Percentiles rank a stretch among this genome's conserved stretches.
phyloP scores from a whole-genome alignment of 768 basidiomycete genomes.

The Pilatotrama ljubarskyi region DNA sequence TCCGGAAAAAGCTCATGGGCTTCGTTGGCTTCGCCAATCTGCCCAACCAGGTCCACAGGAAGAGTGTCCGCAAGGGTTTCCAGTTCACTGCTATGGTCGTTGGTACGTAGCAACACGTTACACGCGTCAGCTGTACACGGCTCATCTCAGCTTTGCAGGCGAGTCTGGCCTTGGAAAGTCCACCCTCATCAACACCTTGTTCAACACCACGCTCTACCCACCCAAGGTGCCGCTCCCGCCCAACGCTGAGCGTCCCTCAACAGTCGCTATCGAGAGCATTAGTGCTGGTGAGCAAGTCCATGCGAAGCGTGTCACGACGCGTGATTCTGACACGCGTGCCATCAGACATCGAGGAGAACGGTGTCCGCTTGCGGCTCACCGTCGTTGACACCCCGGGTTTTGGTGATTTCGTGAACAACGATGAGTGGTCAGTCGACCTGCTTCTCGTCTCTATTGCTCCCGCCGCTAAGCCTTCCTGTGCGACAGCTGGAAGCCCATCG shows the following conservation, averaged over 20 bases:
- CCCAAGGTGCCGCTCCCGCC: constrained; percentile 84
- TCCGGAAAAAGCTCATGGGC: constrained; percentile 92
- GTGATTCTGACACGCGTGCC: not conserved
- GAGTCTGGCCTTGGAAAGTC: constrained; percentile 99
- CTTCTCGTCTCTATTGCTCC: constrained; percentile 18
- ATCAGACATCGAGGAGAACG: constrained; percentile 97
- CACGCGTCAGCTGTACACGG: constrained; percentile 15
- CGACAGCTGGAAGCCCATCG: constrained; percentile 93
- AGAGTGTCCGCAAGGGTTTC: constrained; percentile 97
- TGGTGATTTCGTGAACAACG: constrained; percentile 99
- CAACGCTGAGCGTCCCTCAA: constrained; percentile 83
- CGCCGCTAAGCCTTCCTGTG: constrained; percentile 16
- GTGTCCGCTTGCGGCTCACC: constrained; percentile 94
- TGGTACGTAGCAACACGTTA: constrained; percentile 58
- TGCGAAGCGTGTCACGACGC: not conserved
- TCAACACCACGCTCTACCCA: constrained; percentile 94
- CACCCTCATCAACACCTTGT: constrained; percentile 97
- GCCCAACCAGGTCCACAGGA: constrained; percentile 98
- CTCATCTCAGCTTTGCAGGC: constrained; percentile 48
- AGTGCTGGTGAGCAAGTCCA: constrained; percentile 72
- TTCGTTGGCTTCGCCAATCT: constrained; percentile 97
- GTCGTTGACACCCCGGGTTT: constrained; percentile 99
- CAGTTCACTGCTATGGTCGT: constrained; percentile 99
- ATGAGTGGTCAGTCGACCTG: constrained; percentile 70
- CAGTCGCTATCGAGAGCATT: constrained; percentile 97